These are phyloP conservation scores for Metschnikowia hibisci DNA, from an alignment of 805 yeast genomes.

Conservation along the genomic window DNA sequence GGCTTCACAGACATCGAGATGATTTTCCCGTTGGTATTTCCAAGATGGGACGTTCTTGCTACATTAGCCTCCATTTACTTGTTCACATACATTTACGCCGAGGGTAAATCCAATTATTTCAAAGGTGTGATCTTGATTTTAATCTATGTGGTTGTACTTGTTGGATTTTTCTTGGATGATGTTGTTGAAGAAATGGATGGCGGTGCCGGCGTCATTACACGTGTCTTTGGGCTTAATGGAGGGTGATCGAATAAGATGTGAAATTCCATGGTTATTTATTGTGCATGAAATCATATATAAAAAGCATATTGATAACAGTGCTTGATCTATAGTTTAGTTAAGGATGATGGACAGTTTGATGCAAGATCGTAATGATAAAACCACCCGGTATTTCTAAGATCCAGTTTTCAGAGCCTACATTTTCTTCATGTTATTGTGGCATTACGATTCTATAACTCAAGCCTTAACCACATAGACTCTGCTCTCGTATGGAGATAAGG, in stretches of 20 bases:
- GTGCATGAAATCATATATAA: too few species aligned
- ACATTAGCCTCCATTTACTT: slow-evolving; percentile 79
- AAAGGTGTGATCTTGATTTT: slow-evolving; percentile 87
- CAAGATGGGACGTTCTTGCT: slow-evolving; percentile 92
- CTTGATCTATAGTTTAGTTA: too few species aligned
- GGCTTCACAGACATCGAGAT: slow-evolving; percentile 38
- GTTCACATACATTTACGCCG: slow-evolving; percentile 92
- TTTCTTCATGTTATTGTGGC: too few species aligned
- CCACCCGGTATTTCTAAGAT: too few species aligned
- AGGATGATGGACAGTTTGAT: too few species aligned
- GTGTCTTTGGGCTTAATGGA: background rate
- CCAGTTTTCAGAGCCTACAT: too few species aligned
- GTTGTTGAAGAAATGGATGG: slow-evolving; percentile 26
- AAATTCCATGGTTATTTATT: too few species aligned
- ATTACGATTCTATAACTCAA: background rate
- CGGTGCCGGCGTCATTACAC: background rate
- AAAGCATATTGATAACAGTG: too few species aligned
- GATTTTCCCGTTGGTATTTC: slow-evolving; percentile 82
- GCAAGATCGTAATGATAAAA: too few species aligned
- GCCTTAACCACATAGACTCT: slow-evolving; percentile 33
- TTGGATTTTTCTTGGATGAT: slow-evolving; percentile 74
- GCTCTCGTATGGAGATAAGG: slow-evolving; percentile 43
- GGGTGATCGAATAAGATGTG: too few species aligned
- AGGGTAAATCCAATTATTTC: slow-evolving; percentile 94
- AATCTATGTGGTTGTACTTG: slow-evolving; percentile 66